These are phyloP conservation scores for Vachellia pachyceras DNA, from an alignment of 306 rosid genomes.

Conservation along the genomic window DNA sequence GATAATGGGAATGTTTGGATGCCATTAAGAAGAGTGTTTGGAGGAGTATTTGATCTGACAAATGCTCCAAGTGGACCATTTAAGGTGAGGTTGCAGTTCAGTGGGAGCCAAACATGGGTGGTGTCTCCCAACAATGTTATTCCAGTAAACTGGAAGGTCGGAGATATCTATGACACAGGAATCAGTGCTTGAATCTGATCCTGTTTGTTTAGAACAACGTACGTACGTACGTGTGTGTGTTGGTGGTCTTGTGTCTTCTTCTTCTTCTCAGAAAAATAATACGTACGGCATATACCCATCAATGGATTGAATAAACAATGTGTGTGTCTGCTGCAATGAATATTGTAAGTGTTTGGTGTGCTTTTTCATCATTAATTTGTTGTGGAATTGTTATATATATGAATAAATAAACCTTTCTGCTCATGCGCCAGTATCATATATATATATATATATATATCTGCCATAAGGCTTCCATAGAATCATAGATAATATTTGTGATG, in stretches of 20 bases:
- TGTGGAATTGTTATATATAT: not conserved
- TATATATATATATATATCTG: too few relatives aligned
- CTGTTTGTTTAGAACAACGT: not conserved
- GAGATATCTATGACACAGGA: constrained; percentile 61
- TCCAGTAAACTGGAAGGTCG: constrained; percentile 72
- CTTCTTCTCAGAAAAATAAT: not conserved
- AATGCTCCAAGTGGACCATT: constrained; percentile 62
- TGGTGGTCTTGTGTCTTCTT: not conserved
- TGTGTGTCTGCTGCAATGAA: not conserved
- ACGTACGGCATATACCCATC: not conserved
- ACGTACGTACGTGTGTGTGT: not conserved
- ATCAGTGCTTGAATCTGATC: constrained; percentile 35
- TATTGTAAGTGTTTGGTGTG: not conserved
- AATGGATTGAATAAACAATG: too few relatives aligned
- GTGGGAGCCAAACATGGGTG: constrained; percentile 59
- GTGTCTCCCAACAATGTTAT: constrained; percentile 51
- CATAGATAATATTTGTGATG: too few relatives aligned
- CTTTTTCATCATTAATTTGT: not conserved
- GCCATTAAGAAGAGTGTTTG: constrained; percentile 62
- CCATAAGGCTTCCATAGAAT: too few relatives aligned
- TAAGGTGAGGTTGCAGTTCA: constrained; percentile 63
- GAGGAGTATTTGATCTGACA: constrained; percentile 69
- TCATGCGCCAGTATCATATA: not conserved
- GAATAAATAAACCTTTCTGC: not conserved
- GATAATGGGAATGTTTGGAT: constrained; percentile 46